Evolutionary conservation across 129 eudicot genomes (phyloP).

Genomic region (Ambrosia trifida): DNA sequence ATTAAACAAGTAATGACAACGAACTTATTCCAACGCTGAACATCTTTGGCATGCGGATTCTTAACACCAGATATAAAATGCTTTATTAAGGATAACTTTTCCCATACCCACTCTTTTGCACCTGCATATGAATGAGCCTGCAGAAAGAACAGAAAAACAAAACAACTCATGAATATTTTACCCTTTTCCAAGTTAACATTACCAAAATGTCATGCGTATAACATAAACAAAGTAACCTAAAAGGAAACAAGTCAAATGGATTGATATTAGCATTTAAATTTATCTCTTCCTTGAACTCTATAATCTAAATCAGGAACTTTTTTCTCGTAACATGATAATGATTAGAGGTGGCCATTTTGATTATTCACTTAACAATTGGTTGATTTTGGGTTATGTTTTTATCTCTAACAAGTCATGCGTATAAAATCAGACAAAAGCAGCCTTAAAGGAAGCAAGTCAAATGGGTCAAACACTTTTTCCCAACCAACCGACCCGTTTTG

Average conservation of each 20-base stretch:
- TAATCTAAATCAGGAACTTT: background rate
- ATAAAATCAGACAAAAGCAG: background rate
- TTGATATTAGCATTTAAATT: background rate
- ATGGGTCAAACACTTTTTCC: background rate
- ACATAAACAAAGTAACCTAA: background rate
- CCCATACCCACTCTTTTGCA: conserved; percentile 57
- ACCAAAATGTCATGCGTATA: background rate
- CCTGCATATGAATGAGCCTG: conserved; percentile 61
- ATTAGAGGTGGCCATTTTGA: background rate
- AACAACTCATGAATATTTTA: conserved; percentile 3
- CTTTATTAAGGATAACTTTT: conserved; percentile 40
- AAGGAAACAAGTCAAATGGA: background rate
- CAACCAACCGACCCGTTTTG: background rate
- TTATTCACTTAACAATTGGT: background rate
- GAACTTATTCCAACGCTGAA: conserved; percentile 79
- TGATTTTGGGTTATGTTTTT: background rate
- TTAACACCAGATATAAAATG: conserved; percentile 56
- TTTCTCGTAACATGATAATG: conserved; percentile 4
- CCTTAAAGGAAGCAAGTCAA: background rate
- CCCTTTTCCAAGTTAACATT: background rate
- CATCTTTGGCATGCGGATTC: conserved; percentile 72
- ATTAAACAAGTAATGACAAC: conserved; percentile 62
- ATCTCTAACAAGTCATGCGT: background rate
- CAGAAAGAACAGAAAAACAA: conserved; percentile 7
- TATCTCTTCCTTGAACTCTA: background rate